Conservation (phyloP, 2,329 filamentous ascomycete genomes). For the Colletotrichum gigasporum region DNA sequence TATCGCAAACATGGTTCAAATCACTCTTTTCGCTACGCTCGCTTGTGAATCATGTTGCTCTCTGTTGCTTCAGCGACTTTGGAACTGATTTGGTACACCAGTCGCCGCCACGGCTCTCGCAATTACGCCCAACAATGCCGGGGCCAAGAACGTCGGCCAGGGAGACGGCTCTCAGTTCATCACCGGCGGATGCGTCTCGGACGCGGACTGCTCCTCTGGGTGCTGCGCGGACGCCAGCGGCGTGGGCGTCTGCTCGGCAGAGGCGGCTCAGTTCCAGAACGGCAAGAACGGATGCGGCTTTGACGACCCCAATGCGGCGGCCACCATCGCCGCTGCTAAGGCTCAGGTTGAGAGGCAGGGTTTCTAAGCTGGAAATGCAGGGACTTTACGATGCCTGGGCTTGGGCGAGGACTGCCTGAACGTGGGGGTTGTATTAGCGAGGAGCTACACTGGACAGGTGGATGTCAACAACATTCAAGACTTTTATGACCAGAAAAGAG, state of each 20-base stretch:
- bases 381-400: too few relatives aligned
- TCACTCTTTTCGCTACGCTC: conserved; percentile 35
- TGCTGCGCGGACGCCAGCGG: conserved; percentile 41
- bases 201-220: conserved; percentile 38
- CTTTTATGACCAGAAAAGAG: too few relatives aligned
- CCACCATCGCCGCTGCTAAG: conserved; percentile 28
- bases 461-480: too few relatives aligned
- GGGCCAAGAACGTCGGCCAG: conserved; percentile 28
- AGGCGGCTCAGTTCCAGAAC: conserved; percentile 38
- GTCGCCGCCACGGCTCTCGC: conserved; percentile 34
- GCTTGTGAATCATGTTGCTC: conserved; percentile 35
- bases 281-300: conserved; percentile 47
- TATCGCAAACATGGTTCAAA: conserved; percentile 36
- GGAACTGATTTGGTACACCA: not conserved
- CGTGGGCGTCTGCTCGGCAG: conserved; percentile 40
- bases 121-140: conserved; percentile 36
- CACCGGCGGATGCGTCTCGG: conserved; percentile 40
- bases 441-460: too few relatives aligned
- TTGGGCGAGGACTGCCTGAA: not conserved
- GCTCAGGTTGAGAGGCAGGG: conserved; percentile 27
- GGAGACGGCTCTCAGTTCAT: conserved; percentile 39
- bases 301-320: conserved; percentile 31
- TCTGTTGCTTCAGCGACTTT: not conserved
- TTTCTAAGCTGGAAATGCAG: conserved; percentile 28
- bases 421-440: too few relatives aligned